A percentile compares a stretch with the other conserved stretches of the same genome.
Evolutionary conservation across 2,329 filamentous ascomycete genomes (phyloP).

Genomic region (Colletotrichum sp.): DNA sequence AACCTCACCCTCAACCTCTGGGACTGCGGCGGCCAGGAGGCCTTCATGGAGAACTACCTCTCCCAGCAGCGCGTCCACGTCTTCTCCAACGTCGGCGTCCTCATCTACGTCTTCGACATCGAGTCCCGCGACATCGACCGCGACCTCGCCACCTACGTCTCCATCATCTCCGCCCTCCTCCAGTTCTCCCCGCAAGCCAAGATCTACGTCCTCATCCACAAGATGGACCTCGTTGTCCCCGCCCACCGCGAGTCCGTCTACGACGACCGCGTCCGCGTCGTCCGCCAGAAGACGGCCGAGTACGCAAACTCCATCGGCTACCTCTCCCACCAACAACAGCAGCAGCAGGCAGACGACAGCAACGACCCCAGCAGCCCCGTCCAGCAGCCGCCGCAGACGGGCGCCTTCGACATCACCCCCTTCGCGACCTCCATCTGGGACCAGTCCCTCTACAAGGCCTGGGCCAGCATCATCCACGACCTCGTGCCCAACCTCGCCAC

Average conservation of each 20-base stretch:
- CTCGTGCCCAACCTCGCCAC: conserved; percentile 91
- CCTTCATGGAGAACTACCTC: conserved; percentile 98
- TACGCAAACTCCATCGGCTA: conserved; percentile 48
- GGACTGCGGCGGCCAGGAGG: conserved; percentile 98
- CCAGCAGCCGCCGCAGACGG: neutral
- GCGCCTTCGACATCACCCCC: conserved; percentile 74
- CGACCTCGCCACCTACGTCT: conserved; percentile 90
- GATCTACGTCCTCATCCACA: conserved; percentile 96
- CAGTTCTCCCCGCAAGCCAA: conserved; percentile 84
- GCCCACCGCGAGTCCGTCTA: conserved; percentile 82
- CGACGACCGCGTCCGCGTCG: conserved; percentile 79
- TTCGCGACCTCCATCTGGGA: conserved; percentile 99
- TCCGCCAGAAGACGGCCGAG: conserved; percentile 74
- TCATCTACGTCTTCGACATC: conserved; percentile 99
- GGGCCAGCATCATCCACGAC: conserved; percentile 97
- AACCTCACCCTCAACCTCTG: conserved; percentile 97
- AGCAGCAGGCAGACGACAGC: neutral
- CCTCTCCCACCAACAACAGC: neutral
- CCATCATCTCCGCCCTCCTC: conserved; percentile 85
- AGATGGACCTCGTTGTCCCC: conserved; percentile 94
- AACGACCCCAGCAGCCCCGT: conserved; percentile 24
- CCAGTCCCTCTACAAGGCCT: conserved; percentile 96
- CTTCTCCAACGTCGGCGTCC: conserved; percentile 93
- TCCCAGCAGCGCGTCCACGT: conserved; percentile 95
- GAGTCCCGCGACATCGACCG: conserved; percentile 94